Evolutionary conservation across 805 yeast genomes (phyloP), one percentile per base, ranked within the genome.

Genomic region (Ogataea methylovora): DNA sequence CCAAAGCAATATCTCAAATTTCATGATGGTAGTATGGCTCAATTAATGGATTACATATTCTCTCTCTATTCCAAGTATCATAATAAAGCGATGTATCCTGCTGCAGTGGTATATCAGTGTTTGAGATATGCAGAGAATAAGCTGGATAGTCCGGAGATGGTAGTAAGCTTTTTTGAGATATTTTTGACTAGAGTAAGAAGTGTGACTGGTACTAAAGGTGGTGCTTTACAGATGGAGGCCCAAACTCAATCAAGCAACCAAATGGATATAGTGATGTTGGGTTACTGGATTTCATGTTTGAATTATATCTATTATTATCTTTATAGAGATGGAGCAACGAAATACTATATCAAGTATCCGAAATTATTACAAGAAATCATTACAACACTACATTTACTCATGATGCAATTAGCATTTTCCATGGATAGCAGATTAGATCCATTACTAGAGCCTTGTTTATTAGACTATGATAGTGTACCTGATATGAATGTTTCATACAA

Each of bases 221-320:
- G 84, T 1, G 74, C 72, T 9, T 67, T 69, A 40, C 53, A 51
- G 31, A 36, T 42, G 27, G 34, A 20, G 6, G 9, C 6, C 6
- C 42, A 8, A 38, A 35, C 19, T 35, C 45, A 4, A 36, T 36
- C 44, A 28, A 56, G 56, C 41, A 50, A 54, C 32, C 52, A 50
- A 23, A 81, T 79, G 22, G 90, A 83, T 49, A 78, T 82, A 36
- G 83, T 83, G 13, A 51, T 69, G 27, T 69, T 80, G 41, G 80
- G 94, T 33, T 90, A 86, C 54, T 92, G 97, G 97, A 70, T 92
- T 24, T 78, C 95, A 4, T 80, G 83, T 18, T 53, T 83, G 29
- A 83, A 84, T 39, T 78, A 84, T 44, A 60, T 90, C 33, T 79
- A 81, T 48, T 90, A 82, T 54, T 90, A 85, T 56, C 51, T 90